These are phyloP conservation scores for Ormosia emarginata DNA, from an alignment of 306 rosid species.

Conservation along the genomic window DNA sequence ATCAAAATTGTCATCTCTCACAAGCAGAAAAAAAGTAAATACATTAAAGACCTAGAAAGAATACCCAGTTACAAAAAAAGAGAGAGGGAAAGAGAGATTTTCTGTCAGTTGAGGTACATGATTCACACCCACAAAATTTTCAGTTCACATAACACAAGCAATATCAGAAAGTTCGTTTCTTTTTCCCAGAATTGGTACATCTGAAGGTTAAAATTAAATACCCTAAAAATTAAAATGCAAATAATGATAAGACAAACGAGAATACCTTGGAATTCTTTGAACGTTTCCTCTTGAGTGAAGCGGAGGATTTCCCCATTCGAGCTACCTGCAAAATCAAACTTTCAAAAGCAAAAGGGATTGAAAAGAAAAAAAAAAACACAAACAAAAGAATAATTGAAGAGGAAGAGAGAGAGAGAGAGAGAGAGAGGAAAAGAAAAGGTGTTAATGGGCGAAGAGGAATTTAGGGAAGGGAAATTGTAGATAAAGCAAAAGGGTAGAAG, in stretches of 20 bases:
- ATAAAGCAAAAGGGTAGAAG: neutral
- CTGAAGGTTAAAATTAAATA: slow-evolving; percentile 7
- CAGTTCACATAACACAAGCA: neutral
- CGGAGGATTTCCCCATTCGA: slow-evolving; percentile 76
- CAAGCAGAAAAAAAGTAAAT: neutral
- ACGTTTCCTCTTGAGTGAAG: slow-evolving; percentile 60
- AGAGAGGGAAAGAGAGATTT: neutral
- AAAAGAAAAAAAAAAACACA: neutral
- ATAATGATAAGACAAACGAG: neutral
- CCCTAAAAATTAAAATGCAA: slow-evolving; percentile 1
- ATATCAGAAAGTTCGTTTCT: neutral
- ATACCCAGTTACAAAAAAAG: neutral
- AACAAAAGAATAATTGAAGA: neutral
- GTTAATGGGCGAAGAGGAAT: neutral
- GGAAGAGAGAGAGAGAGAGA: slow-evolving; percentile 2
- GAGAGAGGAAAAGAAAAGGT: neutral
- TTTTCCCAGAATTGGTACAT: neutral
- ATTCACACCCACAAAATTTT: neutral
- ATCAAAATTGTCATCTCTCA: neutral
- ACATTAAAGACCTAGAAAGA: neutral
- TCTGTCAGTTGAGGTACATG: neutral
- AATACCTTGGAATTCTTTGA: slow-evolving; percentile 69
- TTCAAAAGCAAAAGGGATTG: slow-evolving; percentile 15
- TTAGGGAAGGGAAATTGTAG: neutral
- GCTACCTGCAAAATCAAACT: slow-evolving; percentile 47